Base-by-base conservation (phyloP, 352 stramenopile genomes). In the Pythium sp. region DNA sequence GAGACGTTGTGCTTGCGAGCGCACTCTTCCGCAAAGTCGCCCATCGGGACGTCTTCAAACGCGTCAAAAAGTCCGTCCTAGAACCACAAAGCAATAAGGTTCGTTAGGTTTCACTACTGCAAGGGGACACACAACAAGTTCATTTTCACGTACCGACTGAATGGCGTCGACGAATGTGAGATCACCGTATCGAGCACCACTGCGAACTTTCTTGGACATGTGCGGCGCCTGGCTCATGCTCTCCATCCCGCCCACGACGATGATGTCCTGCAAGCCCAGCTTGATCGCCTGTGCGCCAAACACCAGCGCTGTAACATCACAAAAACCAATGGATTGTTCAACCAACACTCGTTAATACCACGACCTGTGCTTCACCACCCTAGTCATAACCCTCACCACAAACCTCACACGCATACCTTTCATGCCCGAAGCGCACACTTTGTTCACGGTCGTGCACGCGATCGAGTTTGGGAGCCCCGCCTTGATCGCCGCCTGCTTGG, bases 361-460 rank as follows among this genome's bases (percentile, higher is more conserved):
- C 24, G 54, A 8, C 24, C 14, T 20, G 12, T 47, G 38, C 5
- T 20, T 18, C 38, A 3, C 14, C 38, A 4, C 38, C 20, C 12
- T 32, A 32, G 38, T 12, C 14, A 47, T 14, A 47, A 47, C 15
- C 38, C 5, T 3, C 38, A 6, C 12, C 14, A 47, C 15, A 47
- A 47, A 5, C 4, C 15, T 47, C 22, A 22, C 28, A 28, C 8
- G 20, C 43, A 54, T 9, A 87, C 79, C 78, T 74, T 98, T 98
- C 89, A 98, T 96, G 58, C 92, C 92, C 1, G 80, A 95, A 5
- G 92, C 96, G 77, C 97, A 99, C 24, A 99, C 96, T 79, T 99
- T 99, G 82, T 99, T 99, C n/a, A 99, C 83, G 1, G 93, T 98
- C 22, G 94, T 98, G 74, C 94, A 98, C 20, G 96, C 84, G n/a